Conservation (phyloP, 331 rosid species). For the Phaseolus coccineus region DNA sequence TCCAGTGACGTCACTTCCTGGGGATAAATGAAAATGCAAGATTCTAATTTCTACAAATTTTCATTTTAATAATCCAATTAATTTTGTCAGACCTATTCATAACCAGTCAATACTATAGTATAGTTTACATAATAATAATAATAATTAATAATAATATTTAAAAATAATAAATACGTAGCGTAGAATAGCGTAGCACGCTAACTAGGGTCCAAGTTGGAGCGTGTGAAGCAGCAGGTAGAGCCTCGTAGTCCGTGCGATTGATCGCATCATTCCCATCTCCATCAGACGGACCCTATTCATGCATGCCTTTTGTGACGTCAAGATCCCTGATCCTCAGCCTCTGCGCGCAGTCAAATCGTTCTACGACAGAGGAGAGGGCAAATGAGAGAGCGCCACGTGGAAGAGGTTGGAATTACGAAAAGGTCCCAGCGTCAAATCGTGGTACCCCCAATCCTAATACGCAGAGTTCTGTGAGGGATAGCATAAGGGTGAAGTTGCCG, state of each 20-base stretch:
- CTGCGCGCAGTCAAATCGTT: slow-evolving; percentile 45
- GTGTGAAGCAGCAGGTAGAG: no score
- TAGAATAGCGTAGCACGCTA: background rate
- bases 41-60: no score
- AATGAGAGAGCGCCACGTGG: background rate
- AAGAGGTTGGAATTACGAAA: slow-evolving; percentile 9
- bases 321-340: slow-evolving; percentile 7
- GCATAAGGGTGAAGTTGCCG: slow-evolving; percentile 42
- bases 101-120: no score
- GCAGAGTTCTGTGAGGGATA: slow-evolving; percentile 22
- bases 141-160: no score
- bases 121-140: no score
- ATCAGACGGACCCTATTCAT: slow-evolving; percentile 35
- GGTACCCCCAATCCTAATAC: slow-evolving; percentile 42
- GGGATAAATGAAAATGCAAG: no score
- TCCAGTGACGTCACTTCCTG: no score
- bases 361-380: background rate
- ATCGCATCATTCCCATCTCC: slow-evolving; percentile 23
- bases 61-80: no score
- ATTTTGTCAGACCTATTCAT: no score
- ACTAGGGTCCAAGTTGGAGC: background rate
- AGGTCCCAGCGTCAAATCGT: slow-evolving; percentile 55
- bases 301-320: slow-evolving; percentile 40
- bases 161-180: no score
- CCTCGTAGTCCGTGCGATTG: slow-evolving; percentile 31